Evolutionary conservation across 257 asterid species (phyloP).

Genomic region (Thymus quinquecostatus): DNA sequence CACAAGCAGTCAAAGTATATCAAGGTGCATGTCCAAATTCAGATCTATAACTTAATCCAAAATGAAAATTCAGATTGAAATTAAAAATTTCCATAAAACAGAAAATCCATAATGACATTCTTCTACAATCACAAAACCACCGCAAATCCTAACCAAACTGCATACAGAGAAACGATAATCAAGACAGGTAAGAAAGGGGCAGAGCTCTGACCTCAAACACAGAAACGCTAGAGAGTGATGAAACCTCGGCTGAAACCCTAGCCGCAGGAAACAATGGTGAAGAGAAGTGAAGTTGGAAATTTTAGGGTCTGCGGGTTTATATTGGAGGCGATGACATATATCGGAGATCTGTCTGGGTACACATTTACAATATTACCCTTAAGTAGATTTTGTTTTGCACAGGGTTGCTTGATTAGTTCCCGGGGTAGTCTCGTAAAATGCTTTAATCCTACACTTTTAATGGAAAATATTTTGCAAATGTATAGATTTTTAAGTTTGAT

Average conservation of each 20-base stretch:
- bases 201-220: neutral
- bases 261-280: constrained; percentile 10
- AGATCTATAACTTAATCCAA: neutral
- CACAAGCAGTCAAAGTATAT: neutral
- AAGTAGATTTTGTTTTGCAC: no score
- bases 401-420: no score
- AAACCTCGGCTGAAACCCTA: constrained; percentile 21
- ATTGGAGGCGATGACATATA: neutral
- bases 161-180: neutral
- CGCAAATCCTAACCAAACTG: neutral
- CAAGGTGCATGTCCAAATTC: neutral
- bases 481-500: no score
- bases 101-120: neutral
- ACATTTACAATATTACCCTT: constrained; percentile 1
- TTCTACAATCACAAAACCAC: neutral
- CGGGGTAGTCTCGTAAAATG: no score
- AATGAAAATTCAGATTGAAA: neutral
- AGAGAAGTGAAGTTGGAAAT: neutral
- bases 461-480: no score
- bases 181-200: neutral
- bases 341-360: neutral
- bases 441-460: no score
- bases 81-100: neutral
- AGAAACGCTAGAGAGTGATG: neutral
- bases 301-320: constrained; percentile 9